Evolutionary conservation across 352 stramenopile genomes (phyloP).

Genomic region (Phytophthora sp.): DNA sequence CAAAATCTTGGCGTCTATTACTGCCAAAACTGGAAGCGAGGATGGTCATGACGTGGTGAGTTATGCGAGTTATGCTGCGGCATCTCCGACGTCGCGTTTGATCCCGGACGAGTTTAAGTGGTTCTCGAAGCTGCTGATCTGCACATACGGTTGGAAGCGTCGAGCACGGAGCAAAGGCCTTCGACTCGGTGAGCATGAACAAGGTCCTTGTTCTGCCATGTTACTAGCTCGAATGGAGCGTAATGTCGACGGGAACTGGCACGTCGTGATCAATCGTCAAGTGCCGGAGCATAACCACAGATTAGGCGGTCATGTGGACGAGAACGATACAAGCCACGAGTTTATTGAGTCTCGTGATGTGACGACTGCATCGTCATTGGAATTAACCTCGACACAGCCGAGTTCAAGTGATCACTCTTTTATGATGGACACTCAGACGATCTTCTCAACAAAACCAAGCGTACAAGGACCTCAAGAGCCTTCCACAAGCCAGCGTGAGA

Average conservation of each 20-base stretch:
- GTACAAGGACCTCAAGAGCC: not conserved
- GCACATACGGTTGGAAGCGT: conserved; percentile 76
- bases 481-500: conserved; percentile 30
- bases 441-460: conserved; percentile 5
- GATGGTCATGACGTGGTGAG: conserved; percentile 35
- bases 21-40: conserved; percentile 27
- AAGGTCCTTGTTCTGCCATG: conserved; percentile 66
- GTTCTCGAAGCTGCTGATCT: conserved; percentile 84
- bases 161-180: conserved; percentile 53
- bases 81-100: conserved; percentile 38
- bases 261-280: conserved; percentile 74
- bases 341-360: conserved; percentile 10
- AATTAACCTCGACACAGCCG: not conserved
- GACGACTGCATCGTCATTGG: not conserved
- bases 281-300: conserved; percentile 68
- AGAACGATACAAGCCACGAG: conserved; percentile 10
- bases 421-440: conserved; percentile 21
- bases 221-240: conserved; percentile 71
- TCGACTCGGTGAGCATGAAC: conserved; percentile 14
- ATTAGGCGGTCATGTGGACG: conserved; percentile 34
- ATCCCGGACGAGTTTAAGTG: conserved; percentile 66
- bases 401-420: conserved; percentile 15
- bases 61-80: conserved; percentile 42
- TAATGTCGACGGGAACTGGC: conserved; percentile 66
- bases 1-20: conserved; percentile 40